phyloP scores from a whole-genome alignment of 805 yeast genomes.

The Metschnikowia sp. region DNA sequence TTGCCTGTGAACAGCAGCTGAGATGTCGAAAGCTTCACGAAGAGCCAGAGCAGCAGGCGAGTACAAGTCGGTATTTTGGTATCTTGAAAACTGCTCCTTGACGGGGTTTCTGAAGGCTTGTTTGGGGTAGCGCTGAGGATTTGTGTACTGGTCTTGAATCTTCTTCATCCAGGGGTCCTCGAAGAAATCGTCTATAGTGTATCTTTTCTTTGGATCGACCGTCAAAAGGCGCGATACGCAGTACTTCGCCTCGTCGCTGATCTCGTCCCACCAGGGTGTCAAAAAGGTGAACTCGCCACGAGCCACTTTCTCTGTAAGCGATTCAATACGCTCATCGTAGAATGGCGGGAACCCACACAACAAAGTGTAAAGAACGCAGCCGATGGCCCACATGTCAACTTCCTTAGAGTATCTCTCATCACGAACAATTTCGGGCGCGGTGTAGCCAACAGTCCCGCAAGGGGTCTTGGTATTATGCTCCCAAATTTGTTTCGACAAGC shows the following conservation, averaged over 20 bases:
- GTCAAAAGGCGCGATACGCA: slow-evolving; percentile 64
- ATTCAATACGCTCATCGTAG: slow-evolving; percentile 64
- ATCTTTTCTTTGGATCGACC: slow-evolving; percentile 66
- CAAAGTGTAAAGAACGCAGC: slow-evolving; percentile 66
- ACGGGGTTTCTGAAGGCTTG: slow-evolving; percentile 3
- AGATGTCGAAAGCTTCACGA: slow-evolving; percentile 82
- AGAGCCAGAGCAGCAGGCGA: slow-evolving; percentile 78
- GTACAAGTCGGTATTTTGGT: slow-evolving; percentile 35
- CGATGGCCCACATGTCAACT: slow-evolving; percentile 73
- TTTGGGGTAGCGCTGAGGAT: slow-evolving; percentile 6
- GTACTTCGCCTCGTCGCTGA: slow-evolving; percentile 64
- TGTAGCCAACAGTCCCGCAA: slow-evolving; percentile 74
- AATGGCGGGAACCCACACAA: slow-evolving; percentile 76
- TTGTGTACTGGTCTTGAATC: slow-evolving; percentile 10
- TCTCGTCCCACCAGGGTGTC: slow-evolving; percentile 89
- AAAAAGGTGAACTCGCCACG: slow-evolving; percentile 72
- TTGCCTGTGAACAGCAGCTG: slow-evolving; percentile 80
- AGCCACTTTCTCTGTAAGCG: slow-evolving; percentile 63
- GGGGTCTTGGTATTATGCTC: slow-evolving; percentile 55
- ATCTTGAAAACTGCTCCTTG: slow-evolving; percentile 7
- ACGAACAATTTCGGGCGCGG: slow-evolving; percentile 62
- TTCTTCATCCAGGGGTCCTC: slow-evolving; percentile 63
- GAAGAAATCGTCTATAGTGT: slow-evolving; percentile 63
- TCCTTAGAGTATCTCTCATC: slow-evolving; percentile 61
- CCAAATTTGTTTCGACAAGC: slow-evolving; percentile 56